A percentile compares a stretch with the other conserved stretches of the same genome.
Conservation (phyloP, 2,329 filamentous ascomycete genomes). For the Ophiocordyceps sinensis region DNA sequence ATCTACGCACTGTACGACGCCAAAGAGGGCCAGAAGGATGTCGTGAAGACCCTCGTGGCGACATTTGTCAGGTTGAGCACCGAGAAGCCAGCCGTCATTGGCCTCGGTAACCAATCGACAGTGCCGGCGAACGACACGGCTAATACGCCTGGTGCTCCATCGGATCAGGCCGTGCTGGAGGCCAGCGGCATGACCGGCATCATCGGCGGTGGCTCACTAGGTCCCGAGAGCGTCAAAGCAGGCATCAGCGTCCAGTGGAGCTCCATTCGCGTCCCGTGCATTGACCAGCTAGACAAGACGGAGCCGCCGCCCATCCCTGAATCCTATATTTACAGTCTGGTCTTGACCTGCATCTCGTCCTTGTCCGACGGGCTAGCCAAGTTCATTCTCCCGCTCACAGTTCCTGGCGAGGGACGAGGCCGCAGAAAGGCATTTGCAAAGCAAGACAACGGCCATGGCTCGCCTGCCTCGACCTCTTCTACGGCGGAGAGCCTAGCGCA, state of each 20-base stretch:
- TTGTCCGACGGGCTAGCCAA: slow-evolving; percentile 88
- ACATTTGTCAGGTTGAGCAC: slow-evolving; percentile 86
- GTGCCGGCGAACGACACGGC: slow-evolving; percentile 50
- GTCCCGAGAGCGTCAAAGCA: slow-evolving; percentile 49
- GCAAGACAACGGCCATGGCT: slow-evolving; percentile 27
- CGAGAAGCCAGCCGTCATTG: slow-evolving; percentile 80
- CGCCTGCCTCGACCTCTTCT: slow-evolving; percentile 22
- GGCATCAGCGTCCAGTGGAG: slow-evolving; percentile 92
- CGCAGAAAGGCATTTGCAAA: slow-evolving; percentile 32
- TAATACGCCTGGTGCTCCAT: slow-evolving; percentile 39
- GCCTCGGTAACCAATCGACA: slow-evolving; percentile 77
- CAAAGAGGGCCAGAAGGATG: slow-evolving; percentile 53
- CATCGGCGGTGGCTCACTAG: slow-evolving; percentile 59
- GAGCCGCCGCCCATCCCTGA: slow-evolving; percentile 75
- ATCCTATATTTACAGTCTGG: slow-evolving; percentile 84
- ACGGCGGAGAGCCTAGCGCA: slow-evolving; percentile 16
- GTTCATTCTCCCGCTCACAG: slow-evolving; percentile 81
- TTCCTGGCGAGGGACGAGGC: slow-evolving; percentile 52
- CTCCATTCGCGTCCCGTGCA: slow-evolving; percentile 68
- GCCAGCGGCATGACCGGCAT: slow-evolving; percentile 78
- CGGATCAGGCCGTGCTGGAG: slow-evolving; percentile 80
- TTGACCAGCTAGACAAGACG: slow-evolving; percentile 87
- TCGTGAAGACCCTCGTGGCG: slow-evolving; percentile 71
- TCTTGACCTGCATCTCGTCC: slow-evolving; percentile 75
- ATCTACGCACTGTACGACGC: slow-evolving; percentile 74